Conservation (phyloP, 148 eudicot species). For the Linanthus parryae region DNA sequence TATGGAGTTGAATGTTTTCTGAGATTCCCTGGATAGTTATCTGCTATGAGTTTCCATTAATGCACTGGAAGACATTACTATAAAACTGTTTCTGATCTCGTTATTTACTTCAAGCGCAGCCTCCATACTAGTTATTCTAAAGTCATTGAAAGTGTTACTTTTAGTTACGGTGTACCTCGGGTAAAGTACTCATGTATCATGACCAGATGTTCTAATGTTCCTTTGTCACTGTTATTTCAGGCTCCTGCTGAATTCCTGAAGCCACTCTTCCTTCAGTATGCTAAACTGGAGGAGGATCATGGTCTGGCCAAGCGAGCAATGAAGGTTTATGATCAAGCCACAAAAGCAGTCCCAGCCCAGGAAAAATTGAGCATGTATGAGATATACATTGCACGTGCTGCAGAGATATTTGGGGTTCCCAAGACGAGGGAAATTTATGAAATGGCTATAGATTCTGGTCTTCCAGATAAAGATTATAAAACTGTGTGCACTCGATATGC, state of each 20-base stretch:
- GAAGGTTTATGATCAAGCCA: slow-evolving; percentile 87
- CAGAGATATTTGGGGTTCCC: slow-evolving; percentile 91
- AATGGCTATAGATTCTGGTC: slow-evolving; percentile 85
- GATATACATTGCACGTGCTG: slow-evolving; percentile 86
- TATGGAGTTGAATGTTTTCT: too few species aligned
- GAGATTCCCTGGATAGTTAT: too few species aligned
- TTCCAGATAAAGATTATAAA: slow-evolving; percentile 88
- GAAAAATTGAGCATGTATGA: slow-evolving; percentile 96
- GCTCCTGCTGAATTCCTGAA: slow-evolving; percentile 89
- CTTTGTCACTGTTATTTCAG: slow-evolving; percentile 23
- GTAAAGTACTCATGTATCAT: too few species aligned
- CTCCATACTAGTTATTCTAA: too few species aligned
- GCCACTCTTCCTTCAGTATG: slow-evolving; percentile 79
- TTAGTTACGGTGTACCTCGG: too few species aligned
- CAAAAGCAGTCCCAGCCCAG: slow-evolving; percentile 77
- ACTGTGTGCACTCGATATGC: slow-evolving; percentile 85
- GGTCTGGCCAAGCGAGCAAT: slow-evolving; percentile 92
- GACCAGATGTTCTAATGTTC: too few species aligned
- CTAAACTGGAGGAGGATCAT: slow-evolving; percentile 86
- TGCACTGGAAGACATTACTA: too few species aligned
- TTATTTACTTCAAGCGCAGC: too few species aligned
- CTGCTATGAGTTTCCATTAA: too few species aligned
- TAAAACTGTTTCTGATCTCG: too few species aligned
- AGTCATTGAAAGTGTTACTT: too few species aligned
- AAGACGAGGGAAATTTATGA: slow-evolving; percentile 89